Base-by-base conservation (phyloP, 2,329 filamentous ascomycete genomes). In the Stromatinia cepivora region DNA sequence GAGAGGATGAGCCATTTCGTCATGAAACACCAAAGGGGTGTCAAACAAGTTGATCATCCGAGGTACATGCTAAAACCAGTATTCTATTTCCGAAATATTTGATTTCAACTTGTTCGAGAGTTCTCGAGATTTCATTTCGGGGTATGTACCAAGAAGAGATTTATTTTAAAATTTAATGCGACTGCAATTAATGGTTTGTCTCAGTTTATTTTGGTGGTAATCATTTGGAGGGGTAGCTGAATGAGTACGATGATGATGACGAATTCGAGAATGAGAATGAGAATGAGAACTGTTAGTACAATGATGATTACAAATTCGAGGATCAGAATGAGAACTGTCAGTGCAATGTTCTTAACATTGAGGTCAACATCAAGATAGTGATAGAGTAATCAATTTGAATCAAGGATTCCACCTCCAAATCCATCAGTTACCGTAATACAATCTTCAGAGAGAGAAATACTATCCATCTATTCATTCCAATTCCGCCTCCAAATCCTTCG, bases 21-120 rank as follows among this genome's bases (percentile, higher is more conserved):
- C 34, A 57, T 39, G 34, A 17, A 34, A n/a, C 22, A 39, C 34
- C 54, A 39, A 17, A 25, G 17, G 6, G 7, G n/a, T 57, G n/a
- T n/a, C 53, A 57, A 36, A 57, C 53, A 36, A 36, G 22, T 42
- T n/a, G 53, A 57, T 57, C 54, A 36, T 57, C 54, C 54, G 22
- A 34, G 20, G 53, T 56, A 56, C 31, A 56, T 56, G 11, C 53
- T 15, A 36, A 10, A 56, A 34, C 6, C 2, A 56, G 53, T 36
- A 36, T 36, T 34, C n/a, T 2, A 56, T 56, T 36, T 56, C 53
- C 53, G 53, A 56, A 22, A 10, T 13, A 34, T 36, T 22, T 11
- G 1, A n/a, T 56, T 13, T 31, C 1, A 56, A 34, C 22, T 36
- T 36, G 10, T 36, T n/a, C 53, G n/a, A 22, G 1, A 56, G 53